Conservation (phyloP, 176 grass and related monocot genomes). For the Thalia dealbata region DNA sequence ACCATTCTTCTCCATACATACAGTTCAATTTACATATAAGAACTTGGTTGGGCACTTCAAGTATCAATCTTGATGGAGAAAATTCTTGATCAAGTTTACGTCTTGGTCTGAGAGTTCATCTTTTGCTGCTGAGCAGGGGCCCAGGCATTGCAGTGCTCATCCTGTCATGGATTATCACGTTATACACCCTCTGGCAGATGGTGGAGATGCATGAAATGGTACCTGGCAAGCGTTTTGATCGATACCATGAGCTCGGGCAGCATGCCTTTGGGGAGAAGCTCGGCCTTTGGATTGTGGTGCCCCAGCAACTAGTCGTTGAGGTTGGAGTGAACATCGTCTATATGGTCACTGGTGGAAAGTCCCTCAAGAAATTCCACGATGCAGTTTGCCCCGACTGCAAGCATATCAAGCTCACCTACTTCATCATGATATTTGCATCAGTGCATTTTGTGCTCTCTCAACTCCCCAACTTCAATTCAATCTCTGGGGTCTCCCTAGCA, state of each 20-base stretch:
- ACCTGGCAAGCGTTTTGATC: constrained; percentile 31
- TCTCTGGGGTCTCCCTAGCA: not conserved
- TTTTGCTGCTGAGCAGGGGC: constrained; percentile 14
- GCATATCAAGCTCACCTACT: not conserved
- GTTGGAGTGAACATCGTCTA: not conserved
- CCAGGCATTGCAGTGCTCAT: constrained; percentile 15
- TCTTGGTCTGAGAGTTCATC: constrained; percentile 18
- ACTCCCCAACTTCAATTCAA: not conserved
- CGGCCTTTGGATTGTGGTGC: too few species aligned
- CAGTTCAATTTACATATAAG: too few species aligned
- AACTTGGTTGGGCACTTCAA: too few species aligned
- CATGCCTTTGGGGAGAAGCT: too few species aligned
- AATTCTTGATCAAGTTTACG: not conserved
- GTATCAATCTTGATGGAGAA: too few species aligned
- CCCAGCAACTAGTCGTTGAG: not conserved
- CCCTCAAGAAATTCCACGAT: not conserved
- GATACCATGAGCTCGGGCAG: too few species aligned
- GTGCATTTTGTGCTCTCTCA: too few species aligned
- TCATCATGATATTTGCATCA: not conserved
- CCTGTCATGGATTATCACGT: too few species aligned
- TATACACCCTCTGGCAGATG: too few species aligned
- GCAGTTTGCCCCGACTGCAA: not conserved
- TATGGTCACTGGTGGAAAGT: not conserved
- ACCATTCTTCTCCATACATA: too few species aligned
- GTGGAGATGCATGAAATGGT: constrained; percentile 63